Percentiles rank a stretch among this genome's conserved stretches.
These are phyloP conservation scores for Aspergillus olivimuriae DNA, from an alignment of 495 filamentous ascomycete species.

Conservation along the genomic window DNA sequence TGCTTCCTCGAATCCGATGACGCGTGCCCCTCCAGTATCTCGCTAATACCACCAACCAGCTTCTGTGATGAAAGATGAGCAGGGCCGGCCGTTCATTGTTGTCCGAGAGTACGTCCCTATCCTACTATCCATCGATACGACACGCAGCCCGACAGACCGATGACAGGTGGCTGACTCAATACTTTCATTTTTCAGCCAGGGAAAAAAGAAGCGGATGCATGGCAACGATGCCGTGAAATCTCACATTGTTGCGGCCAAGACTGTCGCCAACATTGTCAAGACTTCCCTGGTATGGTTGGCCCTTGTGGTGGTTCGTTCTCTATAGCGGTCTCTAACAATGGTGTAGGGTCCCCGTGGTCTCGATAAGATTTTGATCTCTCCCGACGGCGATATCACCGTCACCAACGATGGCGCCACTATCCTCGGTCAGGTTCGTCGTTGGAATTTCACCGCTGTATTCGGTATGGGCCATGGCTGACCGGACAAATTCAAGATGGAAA, in stretches of 20 bases:
- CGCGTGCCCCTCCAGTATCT: not conserved
- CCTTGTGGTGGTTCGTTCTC: not conserved
- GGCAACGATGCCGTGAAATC: conserved; percentile 96
- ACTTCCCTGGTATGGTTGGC: conserved; percentile 63
- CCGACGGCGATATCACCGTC: conserved; percentile 97
- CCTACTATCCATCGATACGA: conserved; percentile 1
- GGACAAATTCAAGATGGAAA: conserved; percentile 75
- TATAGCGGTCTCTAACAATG: conserved; percentile 13
- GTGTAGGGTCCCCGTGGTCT: conserved; percentile 81
- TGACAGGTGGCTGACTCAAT: conserved; percentile 13
- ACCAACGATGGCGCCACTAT: conserved; percentile 99
- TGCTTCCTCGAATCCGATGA: not conserved
- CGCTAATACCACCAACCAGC: conserved; percentile 38
- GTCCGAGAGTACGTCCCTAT: conserved; percentile 81
- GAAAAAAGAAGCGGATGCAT: conserved; percentile 95
- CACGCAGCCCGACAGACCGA: conserved; percentile 3
- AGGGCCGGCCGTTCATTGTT: conserved; percentile 94
- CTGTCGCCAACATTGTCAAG: conserved; percentile 95
- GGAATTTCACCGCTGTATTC: conserved; percentile 1
- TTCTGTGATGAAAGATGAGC: conserved; percentile 82
- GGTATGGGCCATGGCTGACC: conserved; percentile 14
- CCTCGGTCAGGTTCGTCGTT: conserved; percentile 61
- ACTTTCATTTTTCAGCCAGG: conserved; percentile 62
- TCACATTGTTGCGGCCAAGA: conserved; percentile 93
- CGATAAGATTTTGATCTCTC: conserved; percentile 98